Base-by-base conservation (phyloP, 169 alveolate genomes). In the Blepharisma undulans region DNA sequence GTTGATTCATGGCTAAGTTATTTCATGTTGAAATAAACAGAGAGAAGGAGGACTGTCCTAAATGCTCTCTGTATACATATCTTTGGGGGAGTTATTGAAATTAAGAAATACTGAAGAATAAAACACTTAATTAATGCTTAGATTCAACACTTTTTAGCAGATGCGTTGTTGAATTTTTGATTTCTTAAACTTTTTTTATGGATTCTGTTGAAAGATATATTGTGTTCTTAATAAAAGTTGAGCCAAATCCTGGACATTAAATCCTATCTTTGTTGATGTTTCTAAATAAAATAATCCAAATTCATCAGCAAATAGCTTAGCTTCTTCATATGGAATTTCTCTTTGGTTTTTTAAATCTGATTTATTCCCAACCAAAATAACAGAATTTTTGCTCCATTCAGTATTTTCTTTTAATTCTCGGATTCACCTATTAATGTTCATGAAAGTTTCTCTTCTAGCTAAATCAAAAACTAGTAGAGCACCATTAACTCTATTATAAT, bases 211-310 rank as follows among this genome's bases (percentile, higher is more conserved):
- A n/a, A n/a, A n/a, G n/a, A n/a, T n/a, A n/a, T n/a, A n/a, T n/a
- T n/a, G n/a, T n/a, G n/a, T n/a, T n/a, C n/a, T n/a, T n/a, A n/a
- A n/a, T n/a, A n/a, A n/a, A n/a, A n/a, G n/a, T n/a, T n/a, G n/a
- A n/a, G n/a, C n/a, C n/a, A n/a, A n/a, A n/a, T 98, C 99, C 76
- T 98, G 99, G 34, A 99, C 99, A 95, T 98, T 98, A 92, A 96
- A 94, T 25, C 99, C 98, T 4, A 99, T 98, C 91, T 98, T 98
- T 32, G 99, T 99, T 61, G 99, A 97, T 21, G 99, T 98, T 96
- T 99, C 99, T 91, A 98, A 94, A 94, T 98, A 99, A 72, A 97
- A 94, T 76, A 99, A 94, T 48, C 98, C 99, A 94, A 98, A 95
- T 85, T 96, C 96, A 32, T 98, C 97, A 5, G 99, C 99, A 92